Evolutionary conservation across 768 basidiomycete genomes (phyloP), one percentile per base, ranked within the genome.

Genomic region (Mycena capillaripes): DNA sequence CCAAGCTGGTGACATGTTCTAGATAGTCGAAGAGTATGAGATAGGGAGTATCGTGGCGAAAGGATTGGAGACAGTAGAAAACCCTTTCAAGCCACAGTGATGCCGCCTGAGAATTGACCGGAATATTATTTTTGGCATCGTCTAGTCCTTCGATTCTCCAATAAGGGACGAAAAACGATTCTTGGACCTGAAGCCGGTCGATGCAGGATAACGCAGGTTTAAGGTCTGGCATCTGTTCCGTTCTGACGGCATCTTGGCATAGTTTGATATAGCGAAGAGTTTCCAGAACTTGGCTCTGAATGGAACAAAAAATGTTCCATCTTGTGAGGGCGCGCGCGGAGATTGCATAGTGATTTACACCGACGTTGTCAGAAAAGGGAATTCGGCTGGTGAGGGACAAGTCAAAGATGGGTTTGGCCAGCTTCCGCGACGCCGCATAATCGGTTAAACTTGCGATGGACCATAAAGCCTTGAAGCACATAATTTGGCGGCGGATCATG

Each of bases 141-240:
- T 55, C 53, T 16, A 55, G 53, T 10, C 56, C 56, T 36, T 36
- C 56, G 21, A 57, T 57, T 36, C 34, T 21, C 56, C 56, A 57
- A 57, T 57, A 57, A 11, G 56, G 56, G 21, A 57, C 56, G 12
- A 57, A 57, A 30, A 57, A 57, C n/a, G 56, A 57, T 57, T 57
- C 21, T n/a, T 57, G 56, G 4, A 36, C 56, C 11, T 57, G 56
- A 34, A 57, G 56, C n/a, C 21, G 32, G 53, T 55, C 32, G 30
- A 55, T 55, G 23, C 53, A 55, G 30, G 17, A 21, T 11, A 55
- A 2, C 32, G 56, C 56, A 36, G 56, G 56, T n/a, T n/a, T 9
- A 57, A 57, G 30, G 34, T 57, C 56, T 38, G 56, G 56, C 0
- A 36, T 32, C 9, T 14, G 34, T 36, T 57, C 56, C 16, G 32